Conservation (phyloP, 1,284 basidiomycete species). For the Apiotrichum domesticum region DNA sequence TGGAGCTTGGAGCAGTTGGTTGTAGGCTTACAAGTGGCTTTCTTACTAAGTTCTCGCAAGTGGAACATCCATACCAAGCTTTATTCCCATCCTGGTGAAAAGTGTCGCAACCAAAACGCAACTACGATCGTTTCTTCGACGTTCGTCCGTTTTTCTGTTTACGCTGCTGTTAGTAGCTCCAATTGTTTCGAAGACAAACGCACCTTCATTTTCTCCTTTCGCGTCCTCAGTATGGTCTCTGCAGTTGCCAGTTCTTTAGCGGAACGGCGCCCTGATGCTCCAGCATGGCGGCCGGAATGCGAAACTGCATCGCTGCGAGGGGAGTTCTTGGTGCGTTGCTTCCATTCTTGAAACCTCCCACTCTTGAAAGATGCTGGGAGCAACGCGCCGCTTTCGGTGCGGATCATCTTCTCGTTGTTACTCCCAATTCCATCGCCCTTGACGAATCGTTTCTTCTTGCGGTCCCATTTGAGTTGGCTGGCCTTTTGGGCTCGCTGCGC, state of each 20-base stretch:
- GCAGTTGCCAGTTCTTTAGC: slow-evolving; percentile 7
- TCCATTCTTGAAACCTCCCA: slow-evolving; percentile 95
- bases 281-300: not conserved
- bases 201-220: slow-evolving; percentile 3
- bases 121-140: not conserved
- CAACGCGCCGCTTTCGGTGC: slow-evolving; percentile 83
- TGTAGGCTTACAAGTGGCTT: too few relatives aligned
- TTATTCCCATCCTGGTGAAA: too few relatives aligned
- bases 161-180: not conserved
- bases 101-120: too few relatives aligned
- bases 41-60: too few relatives aligned
- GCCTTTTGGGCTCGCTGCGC: slow-evolving; percentile 62
- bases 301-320: not conserved
- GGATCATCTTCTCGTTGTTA: slow-evolving; percentile 91
- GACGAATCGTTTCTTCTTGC: slow-evolving; percentile 93
- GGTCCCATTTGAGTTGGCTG: slow-evolving; percentile 74
- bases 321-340: slow-evolving; percentile 30
- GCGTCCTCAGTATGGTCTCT: slow-evolving; percentile 6
- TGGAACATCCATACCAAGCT: too few relatives aligned
- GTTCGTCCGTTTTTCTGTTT: slow-evolving; percentile 13
- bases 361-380: slow-evolving; percentile 91
- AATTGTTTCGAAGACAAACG: not conserved
- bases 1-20: too few relatives aligned
- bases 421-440: slow-evolving; percentile 76
- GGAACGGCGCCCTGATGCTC: not conserved